A percentile compares a stretch with the other conserved stretches of the same genome.
Evolutionary conservation across 306 rosid species (phyloP).

Genomic region (Coriaria nepalensis): DNA sequence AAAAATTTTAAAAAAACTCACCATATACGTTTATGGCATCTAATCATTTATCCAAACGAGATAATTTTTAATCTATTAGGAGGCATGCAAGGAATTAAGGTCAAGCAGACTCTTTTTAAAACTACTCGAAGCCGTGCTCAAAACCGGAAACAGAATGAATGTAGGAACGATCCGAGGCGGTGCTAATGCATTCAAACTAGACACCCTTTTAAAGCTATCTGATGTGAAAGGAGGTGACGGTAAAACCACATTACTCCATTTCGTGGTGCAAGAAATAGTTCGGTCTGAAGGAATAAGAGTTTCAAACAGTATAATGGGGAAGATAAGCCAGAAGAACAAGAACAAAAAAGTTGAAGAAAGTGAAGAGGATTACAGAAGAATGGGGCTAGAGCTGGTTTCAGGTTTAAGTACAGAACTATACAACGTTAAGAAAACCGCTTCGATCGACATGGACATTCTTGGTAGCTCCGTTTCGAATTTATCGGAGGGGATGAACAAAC

Average conservation of each 20-base stretch:
- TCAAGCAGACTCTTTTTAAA: conserved; percentile 93
- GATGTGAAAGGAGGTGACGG: conserved; percentile 95
- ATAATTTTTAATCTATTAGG: conserved; percentile 24
- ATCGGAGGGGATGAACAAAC: conserved; percentile 38
- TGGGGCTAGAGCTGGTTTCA: conserved; percentile 84
- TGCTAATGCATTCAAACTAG: conserved; percentile 80
- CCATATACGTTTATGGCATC: too few relatives aligned
- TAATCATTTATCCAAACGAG: too few relatives aligned
- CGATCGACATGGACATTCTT: conserved; percentile 72
- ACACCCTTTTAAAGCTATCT: conserved; percentile 77
- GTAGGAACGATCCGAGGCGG: conserved; percentile 96
- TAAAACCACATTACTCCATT: conserved; percentile 78
- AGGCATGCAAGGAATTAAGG: conserved; percentile 88
- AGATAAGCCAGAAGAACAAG: conserved; percentile 50
- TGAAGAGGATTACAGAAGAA: conserved; percentile 67
- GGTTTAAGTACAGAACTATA: conserved; percentile 74
- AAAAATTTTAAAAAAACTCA: too few relatives aligned
- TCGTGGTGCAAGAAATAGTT: conserved; percentile 81
- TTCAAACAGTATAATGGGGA: conserved; percentile 91
- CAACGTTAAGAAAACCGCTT: conserved; percentile 80
- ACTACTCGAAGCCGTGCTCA: conserved; percentile 76
- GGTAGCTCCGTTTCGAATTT: conserved; percentile 57
- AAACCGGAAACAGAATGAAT: conserved; percentile 95
- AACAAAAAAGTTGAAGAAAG: conserved; percentile 49
- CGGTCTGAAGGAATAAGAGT: conserved; percentile 71